Evolutionary conservation across 768 basidiomycete species (phyloP).

Genomic region (Pulveroboletus ravenelii): DNA sequence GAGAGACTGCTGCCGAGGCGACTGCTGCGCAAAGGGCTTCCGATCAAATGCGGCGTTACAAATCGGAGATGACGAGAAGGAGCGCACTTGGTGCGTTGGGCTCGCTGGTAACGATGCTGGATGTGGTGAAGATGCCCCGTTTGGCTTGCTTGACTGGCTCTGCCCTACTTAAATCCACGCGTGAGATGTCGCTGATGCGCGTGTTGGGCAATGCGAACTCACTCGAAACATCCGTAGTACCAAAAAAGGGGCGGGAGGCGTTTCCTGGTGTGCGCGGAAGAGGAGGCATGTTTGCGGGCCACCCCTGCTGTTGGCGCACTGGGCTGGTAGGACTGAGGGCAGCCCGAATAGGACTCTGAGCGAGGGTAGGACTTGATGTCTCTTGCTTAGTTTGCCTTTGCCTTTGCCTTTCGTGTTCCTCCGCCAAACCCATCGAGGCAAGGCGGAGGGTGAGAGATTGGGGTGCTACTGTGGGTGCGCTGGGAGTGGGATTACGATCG

Average conservation of each 20-base stretch:
- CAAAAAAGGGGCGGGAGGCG: slow-evolving; percentile 10
- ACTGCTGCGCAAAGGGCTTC: slow-evolving; percentile 14
- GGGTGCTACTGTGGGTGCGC: slow-evolving; percentile 8
- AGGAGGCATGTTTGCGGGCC: slow-evolving; percentile 25
- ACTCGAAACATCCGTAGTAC: slow-evolving; percentile 8
- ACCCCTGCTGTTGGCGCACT: slow-evolving; percentile 17
- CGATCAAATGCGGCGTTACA: slow-evolving; percentile 19
- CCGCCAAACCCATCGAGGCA: slow-evolving; percentile 25
- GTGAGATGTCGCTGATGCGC: slow-evolving; percentile 6
- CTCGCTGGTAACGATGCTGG: slow-evolving; percentile 21
- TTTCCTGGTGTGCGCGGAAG: slow-evolving; percentile 26
- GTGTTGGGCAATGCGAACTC: slow-evolving; percentile 3
- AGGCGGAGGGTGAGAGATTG: slow-evolving; percentile 33
- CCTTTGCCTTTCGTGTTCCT: slow-evolving; percentile 18
- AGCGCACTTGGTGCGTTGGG: slow-evolving; percentile 13
- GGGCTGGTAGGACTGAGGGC: slow-evolving; percentile 8
- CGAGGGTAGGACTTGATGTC: not conserved
- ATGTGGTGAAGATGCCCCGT: slow-evolving; percentile 10
- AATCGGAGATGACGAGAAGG: slow-evolving; percentile 20
- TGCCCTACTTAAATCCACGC: not conserved
- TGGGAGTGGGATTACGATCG: slow-evolving; percentile 1
- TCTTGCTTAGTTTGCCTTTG: slow-evolving; percentile 10
- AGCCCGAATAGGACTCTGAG: slow-evolving; percentile 15
- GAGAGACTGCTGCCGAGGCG: slow-evolving; percentile 10
- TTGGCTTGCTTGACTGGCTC: slow-evolving; percentile 6